A percentile compares a stretch with the other conserved stretches of the same genome.
Conservation (phyloP, 306 rosid genomes). For the Senna siamea region DNA sequence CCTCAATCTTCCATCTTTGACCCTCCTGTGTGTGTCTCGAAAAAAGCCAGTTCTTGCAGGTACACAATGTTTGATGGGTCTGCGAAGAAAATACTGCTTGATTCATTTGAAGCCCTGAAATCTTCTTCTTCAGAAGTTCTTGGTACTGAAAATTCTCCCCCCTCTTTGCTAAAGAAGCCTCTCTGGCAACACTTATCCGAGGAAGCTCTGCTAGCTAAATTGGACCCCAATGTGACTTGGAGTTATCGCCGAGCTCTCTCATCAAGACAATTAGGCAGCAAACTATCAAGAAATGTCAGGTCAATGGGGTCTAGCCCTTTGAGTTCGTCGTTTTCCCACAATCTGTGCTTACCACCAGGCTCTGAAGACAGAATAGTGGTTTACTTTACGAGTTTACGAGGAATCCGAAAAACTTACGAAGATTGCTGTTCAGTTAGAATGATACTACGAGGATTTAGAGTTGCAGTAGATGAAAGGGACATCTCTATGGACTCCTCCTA, state of each 20-base stretch:
- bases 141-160: conserved; percentile 31
- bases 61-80: conserved; percentile 60
- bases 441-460: conserved; percentile 68
- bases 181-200: conserved; percentile 89
- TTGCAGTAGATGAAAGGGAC: conserved; percentile 76
- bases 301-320: conserved; percentile 69
- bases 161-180: conserved; percentile 52
- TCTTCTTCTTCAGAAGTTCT: conserved; percentile 32
- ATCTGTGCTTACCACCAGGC: conserved; percentile 42
- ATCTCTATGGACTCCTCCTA: conserved; percentile 82
- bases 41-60: conserved; percentile 52
- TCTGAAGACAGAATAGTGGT: conserved; percentile 66
- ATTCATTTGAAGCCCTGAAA: conserved; percentile 47
- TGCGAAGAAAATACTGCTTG: conserved; percentile 44
- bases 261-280: conserved; percentile 55
- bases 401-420: conserved; percentile 73
- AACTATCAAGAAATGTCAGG: conserved; percentile 34
- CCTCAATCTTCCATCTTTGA: conserved; percentile 33
- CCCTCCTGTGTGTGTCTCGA: conserved; percentile 26
- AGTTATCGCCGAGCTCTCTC: conserved; percentile 78
- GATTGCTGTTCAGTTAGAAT: conserved; percentile 71
- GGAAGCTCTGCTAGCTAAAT: conserved; percentile 73
- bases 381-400: conserved; percentile 79
- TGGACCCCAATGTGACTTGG: conserved; percentile 73
- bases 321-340: conserved; percentile 32